These are phyloP conservation scores for Akanthomyces dipterigenus DNA, from an alignment of 2,329 filamentous ascomycete species.

Conservation along the genomic window DNA sequence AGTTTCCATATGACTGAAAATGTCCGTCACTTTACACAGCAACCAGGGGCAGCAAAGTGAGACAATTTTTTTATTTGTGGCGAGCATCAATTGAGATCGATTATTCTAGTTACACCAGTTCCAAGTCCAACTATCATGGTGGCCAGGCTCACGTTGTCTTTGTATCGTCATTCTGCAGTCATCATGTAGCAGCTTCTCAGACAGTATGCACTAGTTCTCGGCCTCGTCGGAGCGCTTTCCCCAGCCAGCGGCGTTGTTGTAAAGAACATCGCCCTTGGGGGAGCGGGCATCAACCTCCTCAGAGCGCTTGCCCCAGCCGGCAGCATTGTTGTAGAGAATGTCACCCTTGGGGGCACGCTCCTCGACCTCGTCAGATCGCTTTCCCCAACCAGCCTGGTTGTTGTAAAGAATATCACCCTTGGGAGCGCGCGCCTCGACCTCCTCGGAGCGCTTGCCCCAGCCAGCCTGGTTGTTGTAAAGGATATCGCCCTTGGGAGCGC, in stretches of 20 bases:
- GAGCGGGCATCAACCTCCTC: neutral
- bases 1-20: no score
- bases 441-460: conserved; percentile 1
- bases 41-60: no score
- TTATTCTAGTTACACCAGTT: no score
- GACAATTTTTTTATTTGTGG: no score
- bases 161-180: no score
- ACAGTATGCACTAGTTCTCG: no score
- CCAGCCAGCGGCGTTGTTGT: conserved; percentile 7
- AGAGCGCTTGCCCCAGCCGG: neutral
- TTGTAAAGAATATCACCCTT: conserved; percentile 5
- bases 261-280: neutral
- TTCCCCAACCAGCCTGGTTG: conserved; percentile 10
- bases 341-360: neutral
- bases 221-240: no score
- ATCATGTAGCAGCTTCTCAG: no score
- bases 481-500: conserved; percentile 2
- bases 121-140: no score
- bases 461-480: conserved; percentile 12
- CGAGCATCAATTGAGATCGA: no score
- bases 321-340: conserved; percentile 12
- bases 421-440: neutral
- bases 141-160: no score
- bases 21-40: no score
- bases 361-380: neutral